phyloP scores from a whole-genome alignment of 164 flowering plant species.

The Warburgia ugandensis region DNA sequence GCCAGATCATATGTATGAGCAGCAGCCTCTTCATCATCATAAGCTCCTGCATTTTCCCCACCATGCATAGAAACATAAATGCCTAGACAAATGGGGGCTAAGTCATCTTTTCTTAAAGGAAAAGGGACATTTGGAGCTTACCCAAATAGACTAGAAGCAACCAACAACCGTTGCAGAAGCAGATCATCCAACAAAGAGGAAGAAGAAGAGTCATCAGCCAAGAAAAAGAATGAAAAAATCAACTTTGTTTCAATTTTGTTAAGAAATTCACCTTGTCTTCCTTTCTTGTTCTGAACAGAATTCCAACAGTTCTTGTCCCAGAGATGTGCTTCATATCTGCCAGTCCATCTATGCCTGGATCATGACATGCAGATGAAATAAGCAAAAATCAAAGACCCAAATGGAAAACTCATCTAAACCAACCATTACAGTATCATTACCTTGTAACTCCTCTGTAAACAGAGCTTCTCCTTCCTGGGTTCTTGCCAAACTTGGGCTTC shows the following conservation, averaged over 20 bases:
- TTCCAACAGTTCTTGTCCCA: constrained; percentile 93
- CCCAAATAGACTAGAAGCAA: too few relatives aligned
- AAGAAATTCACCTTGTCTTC: constrained; percentile 60
- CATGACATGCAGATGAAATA: constrained; percentile 17
- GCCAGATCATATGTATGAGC: constrained; percentile 93
- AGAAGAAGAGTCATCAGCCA: neutral
- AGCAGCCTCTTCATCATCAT: constrained; percentile 84
- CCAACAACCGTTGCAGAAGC: too few relatives aligned
- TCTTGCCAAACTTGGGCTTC: constrained; percentile 13
- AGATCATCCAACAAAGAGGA: too few relatives aligned
- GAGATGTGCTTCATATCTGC: constrained; percentile 90
- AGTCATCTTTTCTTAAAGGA: too few relatives aligned
- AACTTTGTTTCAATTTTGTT: neutral
- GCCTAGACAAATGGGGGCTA: neutral
- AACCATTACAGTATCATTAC: constrained; percentile 18
- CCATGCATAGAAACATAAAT: constrained; percentile 1
- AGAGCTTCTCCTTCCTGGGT: constrained; percentile 53
- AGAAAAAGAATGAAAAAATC: neutral
- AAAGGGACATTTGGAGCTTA: too few relatives aligned
- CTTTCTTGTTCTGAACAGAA: constrained; percentile 77
- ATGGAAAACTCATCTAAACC: neutral
- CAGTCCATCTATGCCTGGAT: constrained; percentile 92
- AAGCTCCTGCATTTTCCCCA: constrained; percentile 53
- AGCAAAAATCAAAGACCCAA: constrained; percentile 2
- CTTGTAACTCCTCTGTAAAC: constrained; percentile 92